Percentiles rank a stretch among this genome's conserved stretches.
These are phyloP conservation scores for Heterobasidion irregulare DNA, from an alignment of 1,284 basidiomycete genomes.

Conservation along the genomic window DNA sequence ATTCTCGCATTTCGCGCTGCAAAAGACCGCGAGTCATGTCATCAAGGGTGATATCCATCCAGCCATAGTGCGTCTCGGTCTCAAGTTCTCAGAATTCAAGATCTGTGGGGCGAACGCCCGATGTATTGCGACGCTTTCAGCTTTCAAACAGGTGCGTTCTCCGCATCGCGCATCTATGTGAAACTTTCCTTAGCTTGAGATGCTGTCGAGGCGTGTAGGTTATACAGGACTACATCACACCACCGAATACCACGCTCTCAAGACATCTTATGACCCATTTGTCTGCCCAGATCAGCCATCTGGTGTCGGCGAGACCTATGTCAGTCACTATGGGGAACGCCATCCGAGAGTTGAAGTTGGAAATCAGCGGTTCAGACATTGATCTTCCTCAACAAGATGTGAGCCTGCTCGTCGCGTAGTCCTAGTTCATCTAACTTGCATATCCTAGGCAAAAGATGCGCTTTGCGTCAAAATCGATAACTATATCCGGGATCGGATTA, in stretches of 20 bases:
- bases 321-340: conserved; percentile 96
- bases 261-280: conserved; percentile 83
- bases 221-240: conserved; percentile 82
- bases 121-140: conserved; percentile 79
- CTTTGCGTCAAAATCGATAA: conserved; percentile 85
- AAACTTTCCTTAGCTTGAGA: not conserved
- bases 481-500: conserved; percentile 92
- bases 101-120: conserved; percentile 84
- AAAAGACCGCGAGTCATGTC: conserved; percentile 43
- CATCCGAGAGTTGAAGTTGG: conserved; percentile 90
- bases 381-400: conserved; percentile 94
- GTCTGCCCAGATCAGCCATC: conserved; percentile 86
- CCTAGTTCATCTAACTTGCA: not conserved
- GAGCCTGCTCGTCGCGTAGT: conserved; percentile 19
- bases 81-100: conserved; percentile 80
- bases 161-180: conserved; percentile 9
- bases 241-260: conserved; percentile 75
- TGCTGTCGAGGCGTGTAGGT: conserved; percentile 38
- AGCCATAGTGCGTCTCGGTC: conserved; percentile 65
- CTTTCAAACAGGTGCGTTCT: conserved; percentile 69
- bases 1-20: conserved; percentile 76
- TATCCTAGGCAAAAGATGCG: conserved; percentile 73
- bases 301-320: conserved; percentile 83
- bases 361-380: conserved; percentile 88
- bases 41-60: conserved; percentile 81